phyloP scores from a whole-genome alignment of 2,329 filamentous ascomycete genomes.

The Pestalotiopsis sp. region DNA sequence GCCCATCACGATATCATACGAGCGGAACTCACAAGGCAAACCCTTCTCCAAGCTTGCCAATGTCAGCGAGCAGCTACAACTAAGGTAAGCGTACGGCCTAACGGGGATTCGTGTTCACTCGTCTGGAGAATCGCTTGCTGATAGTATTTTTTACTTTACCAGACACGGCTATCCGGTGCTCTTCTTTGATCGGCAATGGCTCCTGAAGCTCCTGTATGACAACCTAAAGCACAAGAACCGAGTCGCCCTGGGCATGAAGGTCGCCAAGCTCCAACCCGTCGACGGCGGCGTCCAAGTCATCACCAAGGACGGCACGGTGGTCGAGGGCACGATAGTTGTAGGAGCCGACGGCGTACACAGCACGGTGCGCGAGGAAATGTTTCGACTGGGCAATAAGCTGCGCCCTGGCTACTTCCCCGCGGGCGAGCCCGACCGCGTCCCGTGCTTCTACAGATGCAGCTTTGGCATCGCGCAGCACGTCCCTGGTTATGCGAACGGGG shows the following conservation, averaged over 20 bases:
- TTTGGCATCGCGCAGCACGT: slow-evolving; percentile 37
- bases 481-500: slow-evolving; percentile 17
- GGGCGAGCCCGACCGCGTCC: slow-evolving; percentile 20
- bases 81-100: not conserved
- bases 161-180: slow-evolving; percentile 32
- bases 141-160: no score
- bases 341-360: slow-evolving; percentile 44
- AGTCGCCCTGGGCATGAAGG: slow-evolving; percentile 28
- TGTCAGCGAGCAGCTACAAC: not conserved
- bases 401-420: slow-evolving; percentile 25
- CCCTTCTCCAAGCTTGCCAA: slow-evolving; percentile 12
- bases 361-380: slow-evolving; percentile 28
- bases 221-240: slow-evolving; percentile 33
- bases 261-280: slow-evolving; percentile 26
- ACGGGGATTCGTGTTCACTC: not conserved
- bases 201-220: slow-evolving; percentile 35
- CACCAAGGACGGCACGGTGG: slow-evolving; percentile 29
- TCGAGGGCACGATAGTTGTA: slow-evolving; percentile 35
- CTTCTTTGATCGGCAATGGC: slow-evolving; percentile 36
- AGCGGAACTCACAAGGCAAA: slow-evolving; percentile 15
- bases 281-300: slow-evolving; percentile 28
- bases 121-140: not conserved
- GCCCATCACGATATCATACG: not conserved
- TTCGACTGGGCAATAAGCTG: slow-evolving; percentile 17
- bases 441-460: slow-evolving; percentile 33